phyloP scores from a whole-genome alignment of 768 basidiomycete species.

The Hebeloma cylindrosporum region DNA sequence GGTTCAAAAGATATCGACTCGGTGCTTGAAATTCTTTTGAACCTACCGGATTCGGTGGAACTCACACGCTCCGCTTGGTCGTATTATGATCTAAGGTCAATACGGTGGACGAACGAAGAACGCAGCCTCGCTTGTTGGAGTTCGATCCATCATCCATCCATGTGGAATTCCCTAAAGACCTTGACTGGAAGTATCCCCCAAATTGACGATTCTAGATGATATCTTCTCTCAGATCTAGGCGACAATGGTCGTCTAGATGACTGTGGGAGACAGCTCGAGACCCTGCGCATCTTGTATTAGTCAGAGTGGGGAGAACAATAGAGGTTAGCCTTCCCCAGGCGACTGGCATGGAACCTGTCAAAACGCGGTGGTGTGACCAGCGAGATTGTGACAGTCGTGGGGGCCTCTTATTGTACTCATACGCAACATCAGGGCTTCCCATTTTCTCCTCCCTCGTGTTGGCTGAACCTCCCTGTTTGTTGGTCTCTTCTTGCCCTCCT shows the following conservation, averaged over 20 bases:
- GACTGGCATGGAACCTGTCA: constrained; percentile 24
- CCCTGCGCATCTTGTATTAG: constrained; percentile 16
- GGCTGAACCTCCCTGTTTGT: not conserved
- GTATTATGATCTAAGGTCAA: not conserved
- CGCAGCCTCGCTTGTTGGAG: not conserved
- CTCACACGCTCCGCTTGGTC: not conserved
- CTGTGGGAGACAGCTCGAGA: constrained; percentile 18
- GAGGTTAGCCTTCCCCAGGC: constrained; percentile 17
- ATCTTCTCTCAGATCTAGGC: too few relatives aligned
- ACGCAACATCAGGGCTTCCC: constrained; percentile 12
- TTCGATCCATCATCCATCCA: not conserved
- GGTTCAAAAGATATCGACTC: too few relatives aligned
- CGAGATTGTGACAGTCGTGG: constrained; percentile 24
- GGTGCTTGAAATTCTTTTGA: not conserved
- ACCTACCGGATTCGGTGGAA: not conserved
- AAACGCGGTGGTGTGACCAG: constrained; percentile 30
- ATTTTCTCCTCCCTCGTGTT: constrained; percentile 11
- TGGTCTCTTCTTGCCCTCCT: not conserved
- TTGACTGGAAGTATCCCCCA: too few relatives aligned
- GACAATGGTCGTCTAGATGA: too few relatives aligned
- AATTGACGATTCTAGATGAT: not conserved
- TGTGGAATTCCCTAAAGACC: too few relatives aligned
- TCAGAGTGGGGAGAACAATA: constrained; percentile 26
- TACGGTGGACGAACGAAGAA: not conserved
- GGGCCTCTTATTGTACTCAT: constrained; percentile 22